These are phyloP conservation scores for Leccinellum albellum DNA, from an alignment of 768 basidiomycete species.

Conservation along the genomic window DNA sequence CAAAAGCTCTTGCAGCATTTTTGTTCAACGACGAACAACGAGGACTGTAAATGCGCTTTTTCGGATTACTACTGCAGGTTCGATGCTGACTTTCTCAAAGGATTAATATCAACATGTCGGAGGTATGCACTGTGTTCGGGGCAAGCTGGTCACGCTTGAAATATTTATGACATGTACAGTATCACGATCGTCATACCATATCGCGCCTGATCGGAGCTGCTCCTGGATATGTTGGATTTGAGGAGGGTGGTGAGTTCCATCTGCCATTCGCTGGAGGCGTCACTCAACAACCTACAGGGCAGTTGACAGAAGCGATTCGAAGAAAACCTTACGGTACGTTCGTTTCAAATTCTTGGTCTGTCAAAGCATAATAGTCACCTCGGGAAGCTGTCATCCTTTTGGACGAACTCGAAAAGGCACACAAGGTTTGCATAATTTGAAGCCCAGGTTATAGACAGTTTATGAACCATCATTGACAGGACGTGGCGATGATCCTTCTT, in stretches of 20 bases:
- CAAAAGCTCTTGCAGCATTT: slow-evolving; percentile 85
- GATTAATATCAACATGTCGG: slow-evolving; percentile 95
- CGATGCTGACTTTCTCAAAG: slow-evolving; percentile 33
- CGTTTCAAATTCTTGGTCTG: not conserved
- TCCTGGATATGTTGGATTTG: slow-evolving; percentile 83
- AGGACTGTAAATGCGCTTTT: slow-evolving; percentile 58
- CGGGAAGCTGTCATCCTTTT: slow-evolving; percentile 55
- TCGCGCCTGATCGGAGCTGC: slow-evolving; percentile 89
- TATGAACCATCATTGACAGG: slow-evolving; percentile 35
- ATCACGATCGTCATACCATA: slow-evolving; percentile 88
- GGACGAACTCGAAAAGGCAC: slow-evolving; percentile 75
- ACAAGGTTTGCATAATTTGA: slow-evolving; percentile 49
- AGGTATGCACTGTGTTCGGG: slow-evolving; percentile 34
- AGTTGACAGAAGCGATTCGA: slow-evolving; percentile 63
- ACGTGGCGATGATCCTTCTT: slow-evolving; percentile 85
- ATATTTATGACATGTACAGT: slow-evolving; percentile 39
- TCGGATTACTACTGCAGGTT: not conserved
- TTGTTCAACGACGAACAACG: slow-evolving; percentile 86
- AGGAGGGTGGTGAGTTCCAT: slow-evolving; percentile 55
- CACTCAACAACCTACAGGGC: slow-evolving; percentile 34
- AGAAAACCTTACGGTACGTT: slow-evolving; percentile 51
- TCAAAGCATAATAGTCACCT: not conserved
- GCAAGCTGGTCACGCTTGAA: not conserved
- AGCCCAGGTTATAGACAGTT: not conserved
- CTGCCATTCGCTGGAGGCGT: not conserved